phyloP scores from a whole-genome alignment of 169 alveolate genomes.

The Babesia ovis region DNA sequence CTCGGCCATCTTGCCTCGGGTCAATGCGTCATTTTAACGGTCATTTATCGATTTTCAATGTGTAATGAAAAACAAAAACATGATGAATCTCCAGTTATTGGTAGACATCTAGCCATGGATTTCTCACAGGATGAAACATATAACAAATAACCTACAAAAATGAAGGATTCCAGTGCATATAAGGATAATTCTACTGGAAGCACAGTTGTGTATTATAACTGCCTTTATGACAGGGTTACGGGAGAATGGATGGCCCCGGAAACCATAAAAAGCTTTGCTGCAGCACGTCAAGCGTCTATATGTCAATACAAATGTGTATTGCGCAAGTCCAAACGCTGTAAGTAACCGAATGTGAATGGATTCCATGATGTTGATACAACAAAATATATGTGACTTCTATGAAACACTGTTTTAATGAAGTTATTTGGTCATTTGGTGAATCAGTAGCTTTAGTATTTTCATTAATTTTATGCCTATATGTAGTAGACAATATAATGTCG shows the following conservation, averaged over 20 bases:
- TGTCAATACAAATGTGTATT: conserved; percentile 7
- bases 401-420: too few relatives aligned
- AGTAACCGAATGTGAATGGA: too few relatives aligned
- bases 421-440: too few relatives aligned
- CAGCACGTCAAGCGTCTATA: background rate
- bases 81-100: too few relatives aligned
- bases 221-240: conserved; percentile 4
- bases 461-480: too few relatives aligned
- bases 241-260: conserved; percentile 21
- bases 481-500: too few relatives aligned
- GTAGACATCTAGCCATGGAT: too few relatives aligned
- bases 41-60: background rate
- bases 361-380: too few relatives aligned
- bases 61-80: too few relatives aligned
- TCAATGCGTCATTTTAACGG: background rate
- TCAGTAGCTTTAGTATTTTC: too few relatives aligned
- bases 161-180: background rate
- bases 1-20: conserved; percentile 92
- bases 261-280: background rate
- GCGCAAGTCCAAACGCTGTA: conserved; percentile 23
- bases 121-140: too few relatives aligned
- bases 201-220: conserved; percentile 3
- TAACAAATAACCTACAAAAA: background rate
- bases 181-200: background rate
- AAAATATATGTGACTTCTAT: too few relatives aligned